A percentile compares a stretch with the other conserved stretches of the same genome.
Evolutionary conservation across 345 rosid species (phyloP).

Genomic region (Eucalyptus sp.): DNA sequence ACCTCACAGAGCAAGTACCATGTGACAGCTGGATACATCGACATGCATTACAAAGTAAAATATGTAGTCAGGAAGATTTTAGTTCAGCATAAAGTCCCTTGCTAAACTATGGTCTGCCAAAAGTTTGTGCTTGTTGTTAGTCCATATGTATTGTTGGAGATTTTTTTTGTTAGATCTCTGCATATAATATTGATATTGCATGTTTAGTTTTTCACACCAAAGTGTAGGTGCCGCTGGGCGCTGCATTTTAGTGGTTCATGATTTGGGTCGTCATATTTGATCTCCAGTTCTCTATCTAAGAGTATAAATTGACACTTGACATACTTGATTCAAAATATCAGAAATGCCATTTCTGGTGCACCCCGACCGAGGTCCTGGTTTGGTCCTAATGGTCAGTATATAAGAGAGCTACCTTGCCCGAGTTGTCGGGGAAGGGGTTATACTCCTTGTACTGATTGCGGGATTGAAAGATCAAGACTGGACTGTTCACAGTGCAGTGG

Average conservation of each 20-base stretch:
- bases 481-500: slow-evolving; percentile 77
- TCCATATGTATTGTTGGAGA: background rate
- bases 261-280: background rate
- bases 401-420: slow-evolving; percentile 90
- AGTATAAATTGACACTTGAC: background rate
- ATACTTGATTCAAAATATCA: slow-evolving; percentile 13
- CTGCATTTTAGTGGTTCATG: background rate
- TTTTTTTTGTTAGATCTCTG: background rate
- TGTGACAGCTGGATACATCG: background rate
- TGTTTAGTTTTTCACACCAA: background rate
- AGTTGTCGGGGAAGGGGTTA: slow-evolving; percentile 94
- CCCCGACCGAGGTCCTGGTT: slow-evolving; percentile 80
- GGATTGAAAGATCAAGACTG: slow-evolving; percentile 57
- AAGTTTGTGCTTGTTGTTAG: background rate
- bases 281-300: background rate
- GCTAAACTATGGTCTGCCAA: background rate
- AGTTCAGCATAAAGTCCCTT: background rate
- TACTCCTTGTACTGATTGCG: slow-evolving; percentile 75
- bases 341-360: slow-evolving; percentile 27
- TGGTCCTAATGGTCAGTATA: slow-evolving; percentile 92
- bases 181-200: background rate
- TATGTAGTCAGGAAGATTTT: background rate
- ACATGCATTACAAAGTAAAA: background rate
- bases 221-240: background rate
- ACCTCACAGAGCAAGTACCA: background rate